Evolutionary conservation across 441 rosid species (phyloP).

Genomic region (Populus hybrid): DNA sequence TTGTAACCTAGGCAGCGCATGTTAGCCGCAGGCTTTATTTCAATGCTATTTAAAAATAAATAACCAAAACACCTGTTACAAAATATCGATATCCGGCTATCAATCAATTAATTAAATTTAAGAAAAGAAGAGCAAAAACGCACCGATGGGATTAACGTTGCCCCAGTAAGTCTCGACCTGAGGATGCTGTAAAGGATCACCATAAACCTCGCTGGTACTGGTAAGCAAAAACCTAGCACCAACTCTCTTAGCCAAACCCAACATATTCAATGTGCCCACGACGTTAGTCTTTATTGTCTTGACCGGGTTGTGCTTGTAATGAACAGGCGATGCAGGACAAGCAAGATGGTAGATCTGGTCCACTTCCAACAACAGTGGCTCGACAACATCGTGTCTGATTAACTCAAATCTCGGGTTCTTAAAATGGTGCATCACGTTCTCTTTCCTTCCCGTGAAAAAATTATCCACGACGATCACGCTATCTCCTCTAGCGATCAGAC

Average conservation of each 20-base stretch:
- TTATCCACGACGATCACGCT: constrained; percentile 93
- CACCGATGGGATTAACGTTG: constrained; percentile 96
- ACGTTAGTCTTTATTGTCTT: constrained; percentile 96
- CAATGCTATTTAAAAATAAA: background rate
- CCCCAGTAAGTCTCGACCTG: constrained; percentile 99
- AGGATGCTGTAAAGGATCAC: constrained; percentile 94
- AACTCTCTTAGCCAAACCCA: constrained; percentile 84
- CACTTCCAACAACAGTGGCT: constrained; percentile 75
- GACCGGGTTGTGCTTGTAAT: constrained; percentile 90
- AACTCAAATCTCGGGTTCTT: constrained; percentile 86
- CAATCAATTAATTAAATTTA: background rate
- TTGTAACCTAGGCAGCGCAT: background rate
- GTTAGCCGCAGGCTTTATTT: background rate
- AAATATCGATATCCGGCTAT: background rate
- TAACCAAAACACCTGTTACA: background rate
- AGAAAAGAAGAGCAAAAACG: background rate
- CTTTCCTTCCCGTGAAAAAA: constrained; percentile 89
- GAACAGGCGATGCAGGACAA: constrained; percentile 97
- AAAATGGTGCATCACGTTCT: constrained; percentile 93
- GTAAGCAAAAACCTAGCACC: constrained; percentile 86
- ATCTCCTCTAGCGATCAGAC: constrained; percentile 83
- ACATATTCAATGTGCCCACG: constrained; percentile 88
- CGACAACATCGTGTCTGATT: constrained; percentile 90
- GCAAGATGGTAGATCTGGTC: constrained; percentile 98
- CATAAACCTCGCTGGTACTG: constrained; percentile 92